Base-by-base conservation (phyloP, 495 filamentous ascomycete species). In the Hypoxylon rickii region DNA sequence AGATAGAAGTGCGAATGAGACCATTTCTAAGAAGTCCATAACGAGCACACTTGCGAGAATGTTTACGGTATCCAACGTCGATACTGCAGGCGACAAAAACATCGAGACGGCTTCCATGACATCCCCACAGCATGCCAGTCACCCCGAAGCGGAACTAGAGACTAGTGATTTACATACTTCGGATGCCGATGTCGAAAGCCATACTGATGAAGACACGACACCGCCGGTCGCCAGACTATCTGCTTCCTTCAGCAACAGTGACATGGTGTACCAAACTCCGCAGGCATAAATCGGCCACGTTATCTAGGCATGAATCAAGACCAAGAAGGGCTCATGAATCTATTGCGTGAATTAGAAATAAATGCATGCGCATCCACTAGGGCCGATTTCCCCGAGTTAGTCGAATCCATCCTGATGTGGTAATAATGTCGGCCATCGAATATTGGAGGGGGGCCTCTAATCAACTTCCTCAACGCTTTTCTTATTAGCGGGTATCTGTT, bases 91-190 rank as follows among this genome's bases (percentile, higher is more conserved):
- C 12, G 44, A 57, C 6, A 13, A 45, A 43, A 20, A 37, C 20
- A 29, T 24, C 1, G 54, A 65, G 36, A 62, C 57, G 4, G 46
- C 53, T 34, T 51, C 64, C 16, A 50, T 65, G 57, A 56, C 61
- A 32, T 62, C 54, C 17, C 45, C 55, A 8, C 61, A 54, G 19
- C 38, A 52, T 8, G 21, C 44, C 39, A 2, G 39, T 18, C 37
- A 44, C 21, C 40, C 47, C n/a, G 58, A 56, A 2, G 39, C 22
- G 6, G 50, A 62, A 6, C 24, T 64, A 12, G 62, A 61, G 13
- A 67, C 55, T n/a, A 65, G 55, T 24, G 59, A 66, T 31, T 52
- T 58, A 8, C 64, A 66, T 13, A 62, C 64, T 36, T 69, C 67
- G 10, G 66, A 69, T 29, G 66, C 58, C 7, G 67, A 67, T 19